phyloP scores from a whole-genome alignment of 371 early-diverging fungal genomes.

The Choanephora cucurbitarum region DNA sequence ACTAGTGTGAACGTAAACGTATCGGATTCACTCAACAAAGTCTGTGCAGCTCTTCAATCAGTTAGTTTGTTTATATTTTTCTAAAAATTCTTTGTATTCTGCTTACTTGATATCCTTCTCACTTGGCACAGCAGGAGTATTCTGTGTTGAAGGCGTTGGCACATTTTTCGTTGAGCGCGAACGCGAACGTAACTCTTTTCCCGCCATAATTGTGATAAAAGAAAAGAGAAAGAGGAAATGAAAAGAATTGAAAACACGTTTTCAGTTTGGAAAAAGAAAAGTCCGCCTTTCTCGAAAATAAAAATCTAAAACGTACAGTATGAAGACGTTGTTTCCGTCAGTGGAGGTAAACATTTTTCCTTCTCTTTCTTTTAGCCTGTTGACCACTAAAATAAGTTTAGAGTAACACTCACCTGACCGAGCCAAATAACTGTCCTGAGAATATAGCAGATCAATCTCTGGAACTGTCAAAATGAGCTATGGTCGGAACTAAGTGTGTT shows the following conservation, averaged over 20 bases:
- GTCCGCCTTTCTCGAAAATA: neutral
- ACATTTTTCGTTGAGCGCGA: constrained; percentile 36
- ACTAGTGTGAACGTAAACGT: constrained; percentile 53
- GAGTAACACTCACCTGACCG: too few relatives aligned
- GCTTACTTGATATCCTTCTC: constrained; percentile 23
- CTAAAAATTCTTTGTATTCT: neutral
- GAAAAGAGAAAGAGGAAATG: constrained; percentile 4
- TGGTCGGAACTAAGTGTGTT: too few relatives aligned
- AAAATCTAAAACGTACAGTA: too few relatives aligned
- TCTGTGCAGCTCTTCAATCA: constrained; percentile 42
- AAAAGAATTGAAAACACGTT: constrained; percentile 16
- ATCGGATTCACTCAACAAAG: constrained; percentile 37
- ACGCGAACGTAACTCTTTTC: constrained; percentile 35
- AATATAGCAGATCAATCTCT: too few relatives aligned
- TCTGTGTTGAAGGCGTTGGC: constrained; percentile 4
- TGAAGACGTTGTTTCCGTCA: too few relatives aligned
- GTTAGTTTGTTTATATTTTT: too few relatives aligned
- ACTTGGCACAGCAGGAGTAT: constrained; percentile 8
- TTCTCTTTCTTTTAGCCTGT: too few relatives aligned
- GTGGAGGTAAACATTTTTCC: too few relatives aligned
- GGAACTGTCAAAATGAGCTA: too few relatives aligned
- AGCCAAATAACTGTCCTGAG: too few relatives aligned
- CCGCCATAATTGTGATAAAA: constrained; percentile 10
- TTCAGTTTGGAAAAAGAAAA: constrained; percentile 4
- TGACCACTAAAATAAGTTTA: too few relatives aligned